These are phyloP conservation scores for Helminthosporium solani DNA, from an alignment of 2,329 filamentous ascomycete genomes.

Conservation along the genomic window DNA sequence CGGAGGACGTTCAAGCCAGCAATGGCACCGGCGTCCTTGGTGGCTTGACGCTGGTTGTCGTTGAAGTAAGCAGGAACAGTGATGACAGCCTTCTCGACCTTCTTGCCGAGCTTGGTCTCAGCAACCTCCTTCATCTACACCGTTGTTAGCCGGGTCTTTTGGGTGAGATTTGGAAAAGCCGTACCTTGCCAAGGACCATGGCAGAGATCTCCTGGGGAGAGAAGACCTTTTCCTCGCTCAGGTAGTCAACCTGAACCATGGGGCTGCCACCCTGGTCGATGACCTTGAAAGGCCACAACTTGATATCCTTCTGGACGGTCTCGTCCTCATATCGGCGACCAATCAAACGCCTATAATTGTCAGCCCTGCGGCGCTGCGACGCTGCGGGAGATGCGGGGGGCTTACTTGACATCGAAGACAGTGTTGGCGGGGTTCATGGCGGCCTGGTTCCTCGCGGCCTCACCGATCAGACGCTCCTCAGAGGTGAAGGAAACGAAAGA, in stretches of 20 bases:
- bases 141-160: conserved; percentile 21
- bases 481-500: conserved; percentile 99
- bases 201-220: conserved; percentile 98
- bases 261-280: conserved; percentile 85
- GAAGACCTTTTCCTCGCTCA: conserved; percentile 92
- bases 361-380: conserved; percentile 21
- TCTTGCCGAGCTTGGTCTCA: conserved; percentile 97
- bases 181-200: conserved; percentile 96
- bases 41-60: conserved; percentile 99
- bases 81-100: conserved; percentile 98
- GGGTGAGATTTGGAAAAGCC: conserved; percentile 1
- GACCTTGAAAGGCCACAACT: conserved; percentile 99
- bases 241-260: conserved; percentile 92
- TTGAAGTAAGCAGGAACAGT: conserved; percentile 99
- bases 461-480: conserved; percentile 98
- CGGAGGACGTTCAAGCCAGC: conserved; percentile 96
- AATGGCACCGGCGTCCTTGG: conserved; percentile 98
- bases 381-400: conserved; percentile 20
- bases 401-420: conserved; percentile 98
- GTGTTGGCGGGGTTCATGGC: conserved; percentile 99
- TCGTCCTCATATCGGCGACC: conserved; percentile 93
- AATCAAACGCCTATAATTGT: conserved; percentile 78
- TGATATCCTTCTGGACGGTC: conserved; percentile 97
- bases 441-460: conserved; percentile 99
- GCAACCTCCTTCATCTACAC: conserved; percentile 97